Percentiles rank a stretch among this genome's conserved stretches.
phyloP scores from a whole-genome alignment of 2,329 filamentous ascomycete genomes.

The Ceratocystis papillata region DNA sequence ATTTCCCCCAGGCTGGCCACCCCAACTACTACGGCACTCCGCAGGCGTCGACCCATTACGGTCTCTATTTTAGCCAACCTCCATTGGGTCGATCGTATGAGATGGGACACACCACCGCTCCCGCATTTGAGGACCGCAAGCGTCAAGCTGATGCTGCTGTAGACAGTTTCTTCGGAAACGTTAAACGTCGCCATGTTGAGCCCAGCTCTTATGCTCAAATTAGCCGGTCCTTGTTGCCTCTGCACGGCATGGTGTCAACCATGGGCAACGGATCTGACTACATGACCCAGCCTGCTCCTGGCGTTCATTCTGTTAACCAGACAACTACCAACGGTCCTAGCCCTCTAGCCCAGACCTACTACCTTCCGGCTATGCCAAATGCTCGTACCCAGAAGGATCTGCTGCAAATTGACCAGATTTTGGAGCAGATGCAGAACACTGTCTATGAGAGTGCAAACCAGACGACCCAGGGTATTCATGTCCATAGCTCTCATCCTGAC shows the following conservation, averaged over 20 bases:
- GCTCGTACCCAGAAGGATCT: constrained; percentile 89
- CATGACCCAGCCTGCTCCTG: constrained; percentile 36
- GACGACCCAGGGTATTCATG: constrained; percentile 67
- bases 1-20: constrained; percentile 47
- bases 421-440: constrained; percentile 91
- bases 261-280: constrained; percentile 48
- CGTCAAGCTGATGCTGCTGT: constrained; percentile 69
- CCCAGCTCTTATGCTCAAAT: constrained; percentile 83
- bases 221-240: constrained; percentile 72
- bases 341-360: constrained; percentile 61
- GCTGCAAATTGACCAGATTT: constrained; percentile 83
- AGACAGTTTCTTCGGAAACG: constrained; percentile 87
- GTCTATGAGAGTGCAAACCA: constrained; percentile 88
- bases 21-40: constrained; percentile 47
- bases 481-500: constrained; percentile 57
- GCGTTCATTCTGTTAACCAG: constrained; percentile 40
- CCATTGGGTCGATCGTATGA: constrained; percentile 36
- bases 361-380: constrained; percentile 75
- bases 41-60: constrained; percentile 48
- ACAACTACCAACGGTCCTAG: constrained; percentile 44
- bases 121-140: constrained; percentile 59
- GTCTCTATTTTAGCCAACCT: constrained; percentile 68
- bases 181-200: constrained; percentile 85
- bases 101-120: constrained; percentile 28
- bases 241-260: constrained; percentile 60